These are phyloP conservation scores for Suhomyces bolitotheri DNA, from an alignment of 1,139 yeast genomes.

Conservation along the genomic window DNA sequence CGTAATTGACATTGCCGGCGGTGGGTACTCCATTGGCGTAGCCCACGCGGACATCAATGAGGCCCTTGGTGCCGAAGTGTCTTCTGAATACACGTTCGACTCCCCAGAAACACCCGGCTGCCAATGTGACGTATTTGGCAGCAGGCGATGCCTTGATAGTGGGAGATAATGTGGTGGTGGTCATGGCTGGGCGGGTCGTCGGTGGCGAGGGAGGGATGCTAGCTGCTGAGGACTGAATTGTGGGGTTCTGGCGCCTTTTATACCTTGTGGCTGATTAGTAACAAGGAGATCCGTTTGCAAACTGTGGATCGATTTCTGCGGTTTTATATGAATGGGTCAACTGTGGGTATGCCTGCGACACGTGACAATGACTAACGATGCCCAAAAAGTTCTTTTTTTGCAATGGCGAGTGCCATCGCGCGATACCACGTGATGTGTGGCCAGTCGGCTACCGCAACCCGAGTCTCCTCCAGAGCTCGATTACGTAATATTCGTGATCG, in stretches of 20 bases:
- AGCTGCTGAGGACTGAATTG: too few relatives aligned
- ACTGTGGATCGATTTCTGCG: conserved; percentile 9
- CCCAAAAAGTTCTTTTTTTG: too few relatives aligned
- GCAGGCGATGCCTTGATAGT: conserved; percentile 37
- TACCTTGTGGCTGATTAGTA: conserved; percentile 1
- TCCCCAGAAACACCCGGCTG: conserved; percentile 96
- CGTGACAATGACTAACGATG: conserved; percentile 5
- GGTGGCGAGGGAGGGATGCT: background rate
- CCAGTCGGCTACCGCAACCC: too few relatives aligned
- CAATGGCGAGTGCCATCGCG: too few relatives aligned
- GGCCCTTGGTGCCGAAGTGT: conserved; percentile 60
- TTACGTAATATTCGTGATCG: too few relatives aligned
- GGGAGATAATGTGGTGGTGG: conserved; percentile 33
- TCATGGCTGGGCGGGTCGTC: conserved; percentile 11
- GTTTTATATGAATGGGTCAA: conserved; percentile 6
- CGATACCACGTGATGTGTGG: too few relatives aligned
- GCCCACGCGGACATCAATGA: conserved; percentile 81
- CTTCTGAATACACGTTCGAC: conserved; percentile 81
- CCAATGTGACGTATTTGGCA: conserved; percentile 59
- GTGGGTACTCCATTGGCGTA: conserved; percentile 74
- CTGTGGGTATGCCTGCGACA: conserved; percentile 5
- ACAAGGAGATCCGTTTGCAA: conserved; percentile 1
- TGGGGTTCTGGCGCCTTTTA: conserved; percentile 2
- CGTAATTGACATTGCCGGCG: conserved; percentile 61
- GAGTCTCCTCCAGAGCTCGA: too few relatives aligned